Percentiles rank a stretch among this genome's conserved stretches.
These are phyloP conservation scores for Allantophomopsis lycopodina DNA, from an alignment of 2,329 filamentous ascomycete species.

Conservation along the genomic window DNA sequence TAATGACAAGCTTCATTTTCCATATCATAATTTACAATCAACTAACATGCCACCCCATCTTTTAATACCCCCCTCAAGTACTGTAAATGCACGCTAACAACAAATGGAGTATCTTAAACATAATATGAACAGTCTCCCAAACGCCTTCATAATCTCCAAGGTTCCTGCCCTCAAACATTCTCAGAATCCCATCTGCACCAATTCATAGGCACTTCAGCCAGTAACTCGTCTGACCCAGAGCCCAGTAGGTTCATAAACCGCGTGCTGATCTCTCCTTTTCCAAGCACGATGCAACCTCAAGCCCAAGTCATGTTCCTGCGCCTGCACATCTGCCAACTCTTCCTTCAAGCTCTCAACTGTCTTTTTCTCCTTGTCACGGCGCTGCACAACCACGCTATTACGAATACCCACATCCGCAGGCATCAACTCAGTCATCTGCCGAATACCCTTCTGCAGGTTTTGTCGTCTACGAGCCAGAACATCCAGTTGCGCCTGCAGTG, in stretches of 20 bases:
- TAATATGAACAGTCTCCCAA: too few species aligned
- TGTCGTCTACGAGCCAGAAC: slow-evolving; percentile 51
- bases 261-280: slow-evolving; percentile 59
- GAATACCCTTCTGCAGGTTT: slow-evolving; percentile 61
- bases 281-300: slow-evolving; percentile 61
- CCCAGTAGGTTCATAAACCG: slow-evolving; percentile 48
- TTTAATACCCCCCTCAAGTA: too few species aligned
- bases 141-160: too few species aligned
- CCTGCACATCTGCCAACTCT: slow-evolving; percentile 59
- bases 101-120: too few species aligned
- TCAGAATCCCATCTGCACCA: too few species aligned
- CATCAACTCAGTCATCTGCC: slow-evolving; percentile 67
- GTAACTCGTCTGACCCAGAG: slow-evolving; percentile 74
- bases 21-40: too few species aligned
- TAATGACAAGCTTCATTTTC: too few species aligned
- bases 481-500: slow-evolving; percentile 51
- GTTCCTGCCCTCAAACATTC: too few species aligned
- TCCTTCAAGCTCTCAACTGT: slow-evolving; percentile 52
- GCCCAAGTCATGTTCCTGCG: slow-evolving; percentile 68
- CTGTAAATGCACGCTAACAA: too few species aligned
- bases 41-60: too few species aligned
- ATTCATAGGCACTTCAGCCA: slow-evolving; percentile 24
- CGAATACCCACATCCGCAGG: slow-evolving; percentile 57
- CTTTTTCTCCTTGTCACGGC: slow-evolving; percentile 37
- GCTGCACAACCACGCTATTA: slow-evolving; percentile 44